These are phyloP conservation scores for Syzygium syzygioides DNA, from an alignment of 441 rosid species.

Conservation along the genomic window DNA sequence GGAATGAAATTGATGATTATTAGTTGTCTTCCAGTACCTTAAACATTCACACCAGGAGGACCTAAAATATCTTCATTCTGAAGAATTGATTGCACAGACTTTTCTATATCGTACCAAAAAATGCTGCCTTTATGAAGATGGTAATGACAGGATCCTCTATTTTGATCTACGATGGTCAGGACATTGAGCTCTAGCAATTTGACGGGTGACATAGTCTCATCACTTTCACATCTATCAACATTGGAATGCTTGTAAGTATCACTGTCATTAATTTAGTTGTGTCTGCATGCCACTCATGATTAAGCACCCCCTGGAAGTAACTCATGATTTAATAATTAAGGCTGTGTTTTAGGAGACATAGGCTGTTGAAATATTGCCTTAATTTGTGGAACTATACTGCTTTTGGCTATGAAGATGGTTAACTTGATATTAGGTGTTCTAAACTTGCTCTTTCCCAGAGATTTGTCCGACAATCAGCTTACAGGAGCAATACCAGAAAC, in stretches of 20 bases:
- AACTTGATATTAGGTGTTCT: neutral
- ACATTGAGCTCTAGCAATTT: neutral
- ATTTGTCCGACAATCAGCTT: neutral
- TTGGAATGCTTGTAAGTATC: neutral
- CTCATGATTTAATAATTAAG: neutral
- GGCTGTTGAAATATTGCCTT: neutral
- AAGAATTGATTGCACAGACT: neutral
- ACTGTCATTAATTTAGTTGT: neutral
- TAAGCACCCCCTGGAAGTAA: rapidly evolving
- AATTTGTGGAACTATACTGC: neutral
- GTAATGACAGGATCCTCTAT: neutral
- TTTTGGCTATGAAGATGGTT: neutral
- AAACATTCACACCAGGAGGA: neutral
- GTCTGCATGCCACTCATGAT: neutral
- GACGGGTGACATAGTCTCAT: neutral
- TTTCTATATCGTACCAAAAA: neutral
- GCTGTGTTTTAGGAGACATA: neutral
- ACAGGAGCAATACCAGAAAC: neutral
- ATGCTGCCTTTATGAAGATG: neutral
- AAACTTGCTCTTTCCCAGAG: neutral
- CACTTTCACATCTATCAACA: neutral
- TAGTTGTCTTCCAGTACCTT: neutral
- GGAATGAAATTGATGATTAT: neutral
- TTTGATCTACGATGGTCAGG: neutral
- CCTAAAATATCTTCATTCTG: neutral